A percentile compares a stretch with the other conserved stretches of the same genome.
Conservation (phyloP, 805 yeast genomes). For the Candida pini region DNA sequence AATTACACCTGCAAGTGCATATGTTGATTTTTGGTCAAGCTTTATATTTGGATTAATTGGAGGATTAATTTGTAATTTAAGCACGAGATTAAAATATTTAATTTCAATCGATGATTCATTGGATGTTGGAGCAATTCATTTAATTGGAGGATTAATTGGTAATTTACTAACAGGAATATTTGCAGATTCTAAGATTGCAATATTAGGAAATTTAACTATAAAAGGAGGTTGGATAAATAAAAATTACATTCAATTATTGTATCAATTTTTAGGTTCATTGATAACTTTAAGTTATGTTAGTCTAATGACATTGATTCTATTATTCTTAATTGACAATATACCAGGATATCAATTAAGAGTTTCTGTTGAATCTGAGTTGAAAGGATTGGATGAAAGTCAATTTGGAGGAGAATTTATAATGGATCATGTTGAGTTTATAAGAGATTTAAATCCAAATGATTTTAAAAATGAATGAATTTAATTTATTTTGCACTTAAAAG, state of each 20-base stretch:
- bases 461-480: slow-evolving; percentile 1
- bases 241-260: slow-evolving; percentile 78
- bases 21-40: slow-evolving; percentile 80
- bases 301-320: slow-evolving; percentile 58
- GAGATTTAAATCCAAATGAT: slow-evolving; percentile 49
- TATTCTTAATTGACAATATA: slow-evolving; percentile 57
- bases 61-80: slow-evolving; percentile 74
- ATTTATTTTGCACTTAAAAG: slow-evolving; percentile 1
- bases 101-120: slow-evolving; percentile 78
- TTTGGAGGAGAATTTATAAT: slow-evolving; percentile 82
- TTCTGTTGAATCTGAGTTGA: slow-evolving; percentile 62
- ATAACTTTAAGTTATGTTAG: slow-evolving; percentile 54
- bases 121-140: slow-evolving; percentile 92
- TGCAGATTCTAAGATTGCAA: slow-evolving; percentile 67
- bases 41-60: slow-evolving; percentile 70
- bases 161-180: slow-evolving; percentile 74
- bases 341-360: slow-evolving; percentile 78
- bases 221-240: slow-evolving; percentile 86
- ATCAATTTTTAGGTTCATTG: slow-evolving; percentile 44
- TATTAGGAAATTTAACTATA: slow-evolving; percentile 63
- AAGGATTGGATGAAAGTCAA: slow-evolving; percentile 85
- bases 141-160: slow-evolving; percentile 84
- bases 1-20: slow-evolving; percentile 90
- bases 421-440: slow-evolving; percentile 85
- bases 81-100: slow-evolving; percentile 76